Evolutionary conservation across 140 eudicot species (phyloP).

Genomic region (Oenanthe javanica): DNA sequence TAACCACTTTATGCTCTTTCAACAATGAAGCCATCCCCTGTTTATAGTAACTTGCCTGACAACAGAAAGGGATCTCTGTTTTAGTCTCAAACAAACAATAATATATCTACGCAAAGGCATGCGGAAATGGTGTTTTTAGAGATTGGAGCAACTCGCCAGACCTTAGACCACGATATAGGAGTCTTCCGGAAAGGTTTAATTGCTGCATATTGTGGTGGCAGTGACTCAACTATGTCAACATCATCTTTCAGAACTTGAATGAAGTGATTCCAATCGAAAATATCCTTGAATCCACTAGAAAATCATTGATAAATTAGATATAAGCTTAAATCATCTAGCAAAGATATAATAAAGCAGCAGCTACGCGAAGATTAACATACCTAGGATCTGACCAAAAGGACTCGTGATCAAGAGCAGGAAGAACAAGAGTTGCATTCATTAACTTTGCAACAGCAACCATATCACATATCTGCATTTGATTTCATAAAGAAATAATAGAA

Average conservation of each 20-base stretch:
- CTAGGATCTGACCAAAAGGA: slow-evolving; percentile 98
- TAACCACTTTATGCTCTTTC: slow-evolving; percentile 65
- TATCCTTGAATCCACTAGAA: slow-evolving; percentile 79
- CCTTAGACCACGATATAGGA: slow-evolving; percentile 96
- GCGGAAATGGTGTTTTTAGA: background rate
- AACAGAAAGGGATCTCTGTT: background rate
- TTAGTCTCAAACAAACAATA: background rate
- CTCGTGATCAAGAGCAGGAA: slow-evolving; percentile 89
- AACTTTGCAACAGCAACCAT: slow-evolving; percentile 91
- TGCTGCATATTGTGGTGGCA: slow-evolving; percentile 39
- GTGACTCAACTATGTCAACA: slow-evolving; percentile 60
- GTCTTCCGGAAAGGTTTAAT: slow-evolving; percentile 53
- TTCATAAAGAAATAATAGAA: background rate
- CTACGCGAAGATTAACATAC: slow-evolving; percentile 19
- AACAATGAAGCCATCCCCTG: slow-evolving; percentile 51
- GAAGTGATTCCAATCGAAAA: slow-evolving; percentile 81
- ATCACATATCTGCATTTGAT: slow-evolving; percentile 67
- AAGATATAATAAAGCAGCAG: background rate
- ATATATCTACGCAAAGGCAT: background rate
- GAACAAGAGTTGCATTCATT: slow-evolving; percentile 94
- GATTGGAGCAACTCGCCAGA: background rate
- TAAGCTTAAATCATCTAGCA: background rate
- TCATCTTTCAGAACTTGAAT: slow-evolving; percentile 57
- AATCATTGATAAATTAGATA: background rate
- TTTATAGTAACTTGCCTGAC: slow-evolving; percentile 78